Conservation (phyloP, 352 stramenopile genomes). For the Globisporangium ultimum region DNA sequence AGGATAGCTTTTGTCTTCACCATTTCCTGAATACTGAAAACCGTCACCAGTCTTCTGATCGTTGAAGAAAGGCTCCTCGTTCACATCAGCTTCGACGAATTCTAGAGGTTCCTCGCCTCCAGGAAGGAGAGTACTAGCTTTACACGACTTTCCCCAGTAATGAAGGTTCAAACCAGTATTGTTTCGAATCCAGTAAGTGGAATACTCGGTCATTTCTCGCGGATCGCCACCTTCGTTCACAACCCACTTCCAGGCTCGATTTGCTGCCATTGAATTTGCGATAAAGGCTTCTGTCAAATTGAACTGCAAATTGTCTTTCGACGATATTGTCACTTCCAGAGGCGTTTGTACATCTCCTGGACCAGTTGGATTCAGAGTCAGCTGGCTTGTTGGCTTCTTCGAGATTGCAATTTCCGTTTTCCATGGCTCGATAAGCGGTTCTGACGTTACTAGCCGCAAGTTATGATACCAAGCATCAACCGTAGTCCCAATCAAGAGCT, state of each 20-base stretch:
- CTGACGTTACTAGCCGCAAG: conserved; percentile 69
- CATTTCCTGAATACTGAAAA: conserved; percentile 6
- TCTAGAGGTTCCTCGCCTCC: conserved; percentile 65
- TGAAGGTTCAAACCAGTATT: conserved; percentile 74
- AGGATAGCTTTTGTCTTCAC: conserved; percentile 16
- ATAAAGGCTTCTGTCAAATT: conserved; percentile 85
- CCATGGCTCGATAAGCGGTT: conserved; percentile 84
- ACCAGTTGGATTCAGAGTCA: conserved; percentile 4
- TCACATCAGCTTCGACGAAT: conserved; percentile 28
- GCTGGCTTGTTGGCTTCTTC: conserved; percentile 14
- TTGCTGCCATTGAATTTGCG: conserved; percentile 71
- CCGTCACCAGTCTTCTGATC: not conserved
- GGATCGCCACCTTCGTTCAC: conserved; percentile 62
- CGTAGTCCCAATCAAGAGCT: conserved; percentile 33
- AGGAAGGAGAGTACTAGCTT: conserved; percentile 42
- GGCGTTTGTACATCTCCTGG: conserved; percentile 22
- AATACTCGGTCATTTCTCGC: conserved; percentile 77
- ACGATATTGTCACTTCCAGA: conserved; percentile 62
- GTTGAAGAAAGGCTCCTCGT: conserved; percentile 5
- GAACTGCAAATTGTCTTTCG: conserved; percentile 57
- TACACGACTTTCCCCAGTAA: conserved; percentile 68
- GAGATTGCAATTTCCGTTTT: conserved; percentile 41
- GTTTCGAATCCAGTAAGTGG: conserved; percentile 86
- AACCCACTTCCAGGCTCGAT: conserved; percentile 77
- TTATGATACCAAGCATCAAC: conserved; percentile 85